Conservation (phyloP, 148 eudicot species). For the Rhododendron kiyosumense region DNA sequence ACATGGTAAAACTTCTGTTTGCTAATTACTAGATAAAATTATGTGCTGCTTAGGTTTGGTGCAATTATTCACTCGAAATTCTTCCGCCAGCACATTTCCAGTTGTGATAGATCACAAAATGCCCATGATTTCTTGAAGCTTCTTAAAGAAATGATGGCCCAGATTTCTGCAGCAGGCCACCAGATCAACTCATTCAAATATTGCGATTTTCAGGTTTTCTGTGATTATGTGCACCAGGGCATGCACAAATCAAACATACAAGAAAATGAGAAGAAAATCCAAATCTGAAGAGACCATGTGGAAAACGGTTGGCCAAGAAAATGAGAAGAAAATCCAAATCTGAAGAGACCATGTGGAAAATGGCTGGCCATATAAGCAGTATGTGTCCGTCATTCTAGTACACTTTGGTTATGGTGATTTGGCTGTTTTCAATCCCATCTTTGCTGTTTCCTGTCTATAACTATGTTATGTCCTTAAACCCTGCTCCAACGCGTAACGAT, state of each 20-base stretch:
- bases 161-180: background rate
- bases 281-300: background rate
- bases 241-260: background rate
- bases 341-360: too few relatives aligned
- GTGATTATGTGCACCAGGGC: background rate
- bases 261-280: background rate
- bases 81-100: background rate
- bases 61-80: background rate
- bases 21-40: too few relatives aligned
- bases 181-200: background rate
- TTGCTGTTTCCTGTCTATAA: background rate
- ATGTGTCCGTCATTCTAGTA: background rate
- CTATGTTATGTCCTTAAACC: background rate
- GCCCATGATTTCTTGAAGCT: background rate
- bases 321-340: too few relatives aligned
- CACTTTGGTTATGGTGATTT: background rate
- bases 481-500: background rate
- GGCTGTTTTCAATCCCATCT: background rate
- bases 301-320: background rate
- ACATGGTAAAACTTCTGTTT: too few relatives aligned
- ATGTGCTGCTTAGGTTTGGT: too few relatives aligned
- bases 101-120: background rate
- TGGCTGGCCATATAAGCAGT: background rate
- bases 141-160: background rate
- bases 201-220: background rate